Evolutionary conservation across 257 asterid genomes (phyloP), one percentile per base, ranked within the genome.

Genomic region (Rhazya stricta): DNA sequence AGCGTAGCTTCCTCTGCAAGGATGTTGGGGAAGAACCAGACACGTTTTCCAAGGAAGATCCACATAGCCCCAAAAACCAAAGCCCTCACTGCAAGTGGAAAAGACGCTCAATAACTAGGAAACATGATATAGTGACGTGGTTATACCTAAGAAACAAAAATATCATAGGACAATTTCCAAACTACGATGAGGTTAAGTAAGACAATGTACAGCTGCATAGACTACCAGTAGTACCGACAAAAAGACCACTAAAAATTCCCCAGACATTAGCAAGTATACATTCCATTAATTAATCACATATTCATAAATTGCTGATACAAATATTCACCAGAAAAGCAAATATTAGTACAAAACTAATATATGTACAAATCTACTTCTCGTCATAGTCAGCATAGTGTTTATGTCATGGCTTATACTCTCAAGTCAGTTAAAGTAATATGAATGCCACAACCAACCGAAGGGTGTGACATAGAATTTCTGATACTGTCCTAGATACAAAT

Each of bases 1-100:
- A 95, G 91, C 9, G 99, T 95, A 74, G 99, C 99, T 86, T 95
- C 99, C 87, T 92, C 99, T 0, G 99, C 99, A 73, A 95, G 99
- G 79, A 95, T 95, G 81, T 95, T 92, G 9, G 99, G 99, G 93
- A 95, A 95, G 81, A 95, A 83, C 99, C 99, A 95, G 21, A 95
- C 89, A 61, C 98, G 91, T 77, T 89, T 95, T 56, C 99, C 99
- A 43, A 91, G 88, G 77, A 85, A 70, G 81, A 95, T 81, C 96
- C 96, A 95, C 39, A 90, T 62, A 77, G 87, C 76, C 74, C 98
- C 99, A 70, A 95, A 95, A 76, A 81, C 79, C 77, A 95, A 65
- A 76, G 92, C 98, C 84, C 99, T 87, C 83, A 89, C 99, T 95
- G 90, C 87, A 84, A 71, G 46, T 18, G 68, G 8, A 50, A 43